Base-by-base conservation (phyloP, 169 alveolate species). In the Babesia divergens region DNA sequence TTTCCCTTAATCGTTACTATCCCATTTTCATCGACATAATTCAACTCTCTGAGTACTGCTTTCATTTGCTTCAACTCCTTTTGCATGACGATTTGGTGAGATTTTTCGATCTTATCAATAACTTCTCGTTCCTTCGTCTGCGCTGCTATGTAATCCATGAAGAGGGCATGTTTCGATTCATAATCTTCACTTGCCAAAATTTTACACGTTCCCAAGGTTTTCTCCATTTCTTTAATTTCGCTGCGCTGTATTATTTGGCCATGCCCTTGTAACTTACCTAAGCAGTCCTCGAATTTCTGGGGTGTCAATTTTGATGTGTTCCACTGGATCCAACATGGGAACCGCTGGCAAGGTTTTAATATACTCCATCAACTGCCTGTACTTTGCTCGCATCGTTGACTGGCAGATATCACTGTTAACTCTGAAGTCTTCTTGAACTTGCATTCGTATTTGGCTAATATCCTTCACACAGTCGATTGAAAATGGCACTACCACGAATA, bases 1-100 rank as follows among this genome's bases (percentile, higher is more conserved):
- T 97, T 95, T 2, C 99, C 99, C 90, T 84, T 96, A 86, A 92
- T 74, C 37, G 93, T 94, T 43, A 96, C 97, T 6, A 95, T 93
- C 44, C 95, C 96, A 42, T 94, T 90, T 58, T 93, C 93, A 69
- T 93, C 95, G 13, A 93, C 85, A 77, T 93, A 94, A 46, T 94
- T 96, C 59, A 97, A 79, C 72, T 95, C 93, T 56, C 97, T 79
- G 84, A 97, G 76, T 18, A 97, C 98, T 53, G 96, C 90, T 70
- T 94, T 93, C 99, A 97, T 97, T 51, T 92, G 91, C 35, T 91
- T 93, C 44, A 96, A 92, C 54, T 94, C 98, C 18, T 91, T 74
- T 60, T 68, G 47, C 88, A 80, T 68, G 29, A 80, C 81, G n/a
- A 80, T 60, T 42, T 70, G 83, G 2, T 70, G 50, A 20, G 75